Base-by-base conservation (phyloP, 2,329 filamentous ascomycete genomes). In the Colletotrichum siamense region DNA sequence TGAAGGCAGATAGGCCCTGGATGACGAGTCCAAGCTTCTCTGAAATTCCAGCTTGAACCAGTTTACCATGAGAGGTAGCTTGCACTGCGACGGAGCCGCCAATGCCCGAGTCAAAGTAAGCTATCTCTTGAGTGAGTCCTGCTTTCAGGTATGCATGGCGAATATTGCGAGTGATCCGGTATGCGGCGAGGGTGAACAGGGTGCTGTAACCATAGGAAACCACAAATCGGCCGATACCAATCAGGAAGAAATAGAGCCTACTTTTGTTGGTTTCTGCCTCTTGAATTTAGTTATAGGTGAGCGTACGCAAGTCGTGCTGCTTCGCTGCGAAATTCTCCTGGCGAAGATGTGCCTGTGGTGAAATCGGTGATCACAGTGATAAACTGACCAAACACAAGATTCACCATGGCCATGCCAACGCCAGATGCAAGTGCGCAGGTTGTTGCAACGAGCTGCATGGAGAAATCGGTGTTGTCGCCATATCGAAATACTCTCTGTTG, bases 211-310 rank as follows among this genome's bases (percentile, higher is more conserved):
- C 79, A 77, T 92, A 92, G 15, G 88, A 85, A 18, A 90, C 81
- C 30, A 83, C 79, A 74, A 92, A 89, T 61, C 89, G 87, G 0
- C 82, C 90, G 67, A 92, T 83, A 78, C 91, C 91, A 15, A 92
- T 84, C 76, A 92, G 92, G 30, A 92, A 84, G 78, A 92, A 91
- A 80, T 89, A 92, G 7, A 92, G 82, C 0, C 88, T 89, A n/a
- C 1, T 3, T 36, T 2, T 16, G 55, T 71, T 10, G 57, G 69
- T 39, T 18, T 2, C 30, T 18, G 15, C 28, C 3, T 22, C 5
- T 22, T n/a, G 8, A 4, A 5, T 12, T 4, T 16, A 6, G 2
- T n/a, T 4, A 22, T 22, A 13, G 4, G 13, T 2, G 0, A 16
- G 34, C 83, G 76, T 70, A 85, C 84, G 83, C 82, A 36, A 84